phyloP scores from a whole-genome alignment of 2,329 filamentous ascomycete genomes.

The Rutstroemia sp. region DNA sequence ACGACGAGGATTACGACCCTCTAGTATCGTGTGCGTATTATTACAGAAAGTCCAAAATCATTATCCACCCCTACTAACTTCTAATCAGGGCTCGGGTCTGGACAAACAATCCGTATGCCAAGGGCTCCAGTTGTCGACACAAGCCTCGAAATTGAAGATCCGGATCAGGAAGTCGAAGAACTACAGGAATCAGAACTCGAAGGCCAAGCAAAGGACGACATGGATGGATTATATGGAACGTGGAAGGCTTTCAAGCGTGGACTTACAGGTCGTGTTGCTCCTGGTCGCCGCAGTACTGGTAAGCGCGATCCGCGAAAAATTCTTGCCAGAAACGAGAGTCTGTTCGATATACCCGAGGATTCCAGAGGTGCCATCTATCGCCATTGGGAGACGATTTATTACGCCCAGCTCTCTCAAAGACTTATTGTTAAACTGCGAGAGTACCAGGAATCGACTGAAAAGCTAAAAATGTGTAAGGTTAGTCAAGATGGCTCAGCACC shows the following conservation, averaged over 20 bases:
- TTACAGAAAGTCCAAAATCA: background rate
- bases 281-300: background rate
- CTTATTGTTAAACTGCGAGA: constrained; percentile 14
- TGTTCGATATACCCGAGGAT: constrained; percentile 23
- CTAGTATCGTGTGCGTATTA: constrained; percentile 16
- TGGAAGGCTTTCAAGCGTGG: constrained; percentile 22
- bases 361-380: constrained; percentile 27
- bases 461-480: constrained; percentile 20
- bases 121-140: constrained; percentile 21
- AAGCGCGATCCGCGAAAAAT: constrained; percentile 18
- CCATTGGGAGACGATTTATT: constrained; percentile 23
- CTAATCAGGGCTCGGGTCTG: constrained; percentile 18
- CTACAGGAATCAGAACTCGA: constrained; percentile 20
- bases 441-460: constrained; percentile 18
- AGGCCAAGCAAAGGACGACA: constrained; percentile 16
- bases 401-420: constrained; percentile 14
- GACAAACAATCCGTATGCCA: constrained; percentile 18
- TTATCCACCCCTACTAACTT: constrained; percentile 1
- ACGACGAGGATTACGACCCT: background rate
- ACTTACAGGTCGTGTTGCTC: constrained; percentile 19
- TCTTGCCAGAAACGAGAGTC: constrained; percentile 12
- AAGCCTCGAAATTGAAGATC: constrained; percentile 24
- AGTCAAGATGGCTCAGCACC: background rate
- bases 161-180: constrained; percentile 24
- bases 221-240: constrained; percentile 18